phyloP scores from a whole-genome alignment of 345 rosid genomes.

The Raphanus raphanistrum region DNA sequence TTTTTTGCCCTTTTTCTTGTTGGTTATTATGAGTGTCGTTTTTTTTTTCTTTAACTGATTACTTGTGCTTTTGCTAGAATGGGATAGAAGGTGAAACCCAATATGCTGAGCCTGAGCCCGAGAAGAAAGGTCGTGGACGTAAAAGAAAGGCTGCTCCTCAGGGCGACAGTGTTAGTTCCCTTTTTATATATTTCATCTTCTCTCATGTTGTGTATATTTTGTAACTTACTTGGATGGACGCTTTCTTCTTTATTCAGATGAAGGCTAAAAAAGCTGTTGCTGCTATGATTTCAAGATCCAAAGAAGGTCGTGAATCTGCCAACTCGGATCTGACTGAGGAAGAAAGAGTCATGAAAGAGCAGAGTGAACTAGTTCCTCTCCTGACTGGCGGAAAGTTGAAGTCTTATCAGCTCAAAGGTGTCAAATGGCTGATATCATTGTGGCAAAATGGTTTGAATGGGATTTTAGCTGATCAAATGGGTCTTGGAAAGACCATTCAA shows the following conservation, averaged over 20 bases:
- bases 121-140: constrained; percentile 60
- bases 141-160: constrained; percentile 74
- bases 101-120: constrained; percentile 37
- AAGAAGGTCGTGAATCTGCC: constrained; percentile 47
- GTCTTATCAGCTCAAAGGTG: constrained; percentile 92
- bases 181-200: constrained; percentile 1
- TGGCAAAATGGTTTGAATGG: constrained; percentile 98
- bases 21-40: constrained; percentile 17
- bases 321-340: constrained; percentile 65
- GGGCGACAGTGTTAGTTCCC: constrained; percentile 58
- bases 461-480: constrained; percentile 99
- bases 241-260: constrained; percentile 40
- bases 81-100: constrained; percentile 53
- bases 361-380: constrained; percentile 78
- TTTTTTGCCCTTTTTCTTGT: not conserved
- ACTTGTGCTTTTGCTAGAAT: constrained; percentile 49
- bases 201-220: not conserved
- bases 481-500: constrained; percentile 97
- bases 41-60: constrained; percentile 14
- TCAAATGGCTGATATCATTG: constrained; percentile 90
- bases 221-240: not conserved
- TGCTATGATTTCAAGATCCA: constrained; percentile 84
- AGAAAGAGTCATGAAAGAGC: constrained; percentile 73
- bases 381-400: constrained; percentile 89
- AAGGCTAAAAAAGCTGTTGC: constrained; percentile 93